A percentile compares a stretch with the other conserved stretches of the same genome.
Evolutionary conservation across 2,329 filamentous ascomycete species (phyloP).

Genomic region (Cladosporium austrohemisphaericum): DNA sequence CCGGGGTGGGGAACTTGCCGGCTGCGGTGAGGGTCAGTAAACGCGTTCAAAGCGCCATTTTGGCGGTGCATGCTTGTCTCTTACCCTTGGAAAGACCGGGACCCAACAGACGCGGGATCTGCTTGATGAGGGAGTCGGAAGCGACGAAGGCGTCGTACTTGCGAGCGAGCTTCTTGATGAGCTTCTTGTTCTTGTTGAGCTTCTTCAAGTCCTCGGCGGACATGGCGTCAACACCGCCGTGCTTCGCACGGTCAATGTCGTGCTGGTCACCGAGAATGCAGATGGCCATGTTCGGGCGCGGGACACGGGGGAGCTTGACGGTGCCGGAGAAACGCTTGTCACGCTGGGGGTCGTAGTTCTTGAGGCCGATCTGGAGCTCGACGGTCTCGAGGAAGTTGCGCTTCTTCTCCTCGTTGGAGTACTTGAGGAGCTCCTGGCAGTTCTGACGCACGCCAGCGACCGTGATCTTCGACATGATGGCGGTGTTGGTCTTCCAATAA

Average conservation of each 20-base stretch:
- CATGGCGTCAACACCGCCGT: slow-evolving; percentile 98
- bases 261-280: slow-evolving; percentile 91
- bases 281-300: slow-evolving; percentile 86
- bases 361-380: slow-evolving; percentile 80
- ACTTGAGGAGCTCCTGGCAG: slow-evolving; percentile 89
- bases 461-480: slow-evolving; percentile 75
- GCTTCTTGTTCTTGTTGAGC: slow-evolving; percentile 99
- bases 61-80: slow-evolving; percentile 26
- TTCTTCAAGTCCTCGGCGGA: slow-evolving; percentile 99
- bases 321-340: slow-evolving; percentile 99
- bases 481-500: slow-evolving; percentile 52
- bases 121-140: slow-evolving; percentile 97
- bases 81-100: slow-evolving; percentile 95
- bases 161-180: slow-evolving; percentile 99
- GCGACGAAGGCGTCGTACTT: slow-evolving; percentile 99
- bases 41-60: neutral
- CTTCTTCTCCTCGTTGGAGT: slow-evolving; percentile 56
- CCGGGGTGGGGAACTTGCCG: slow-evolving; percentile 98
- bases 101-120: slow-evolving; percentile 98
- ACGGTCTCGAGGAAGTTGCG: slow-evolving; percentile 53
- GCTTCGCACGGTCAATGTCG: slow-evolving; percentile 99
- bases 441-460: slow-evolving; percentile 90
- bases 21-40: slow-evolving; percentile 52
- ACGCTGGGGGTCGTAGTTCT: slow-evolving; percentile 98
- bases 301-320: slow-evolving; percentile 88